Evolutionary conservation across 83 land plant genomes (phyloP), one percentile per base, ranked within the genome.

Genomic region (Picea abies): DNA sequence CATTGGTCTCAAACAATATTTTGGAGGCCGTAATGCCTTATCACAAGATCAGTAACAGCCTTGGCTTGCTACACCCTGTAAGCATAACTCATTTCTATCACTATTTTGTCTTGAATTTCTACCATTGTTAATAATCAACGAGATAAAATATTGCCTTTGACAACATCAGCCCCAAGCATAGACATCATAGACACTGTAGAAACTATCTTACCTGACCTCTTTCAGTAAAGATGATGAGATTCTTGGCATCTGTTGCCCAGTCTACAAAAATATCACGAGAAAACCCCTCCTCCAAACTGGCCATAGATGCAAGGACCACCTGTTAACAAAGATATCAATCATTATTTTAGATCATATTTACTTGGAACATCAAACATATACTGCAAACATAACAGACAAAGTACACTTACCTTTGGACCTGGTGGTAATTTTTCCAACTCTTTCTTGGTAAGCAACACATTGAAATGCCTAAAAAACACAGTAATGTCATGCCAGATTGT

Each of bases 241-340:
- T 97, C 81, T 87, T 89, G 44, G 90, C 71, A 69, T 95, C 98
- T 63, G 86, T 84, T 71, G 96, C 98, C 98, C 94, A 95, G 65
- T 97, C 98, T 56, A 91, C 91, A 88, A 97, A 97, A 58, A 97
- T 89, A 64, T 97, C 98, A 80, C 94, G 93, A 69, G 99, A 94
- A 83, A 92, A 97, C 0, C 99, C 99, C 23, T 88, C 90, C 85
- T 97, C 99, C 88, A 97, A 90, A 87, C 99, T 97, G 19, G 95
- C 98, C 98, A 95, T 95, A 10, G 99, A 97, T 86, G 99, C 91
- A 82, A 2, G 87, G 76, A 97, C 96, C 73, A 97, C 92, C 99
- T 97, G 81, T 37, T 86, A 67, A 67, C 25, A 60, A 76, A 73
- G 29, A 82, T 7, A 8, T 63, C 49, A 58, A 35, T 11, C 10